Conservation (phyloP, 1,139 yeast species). For the Lodderomyces beijingensis region DNA sequence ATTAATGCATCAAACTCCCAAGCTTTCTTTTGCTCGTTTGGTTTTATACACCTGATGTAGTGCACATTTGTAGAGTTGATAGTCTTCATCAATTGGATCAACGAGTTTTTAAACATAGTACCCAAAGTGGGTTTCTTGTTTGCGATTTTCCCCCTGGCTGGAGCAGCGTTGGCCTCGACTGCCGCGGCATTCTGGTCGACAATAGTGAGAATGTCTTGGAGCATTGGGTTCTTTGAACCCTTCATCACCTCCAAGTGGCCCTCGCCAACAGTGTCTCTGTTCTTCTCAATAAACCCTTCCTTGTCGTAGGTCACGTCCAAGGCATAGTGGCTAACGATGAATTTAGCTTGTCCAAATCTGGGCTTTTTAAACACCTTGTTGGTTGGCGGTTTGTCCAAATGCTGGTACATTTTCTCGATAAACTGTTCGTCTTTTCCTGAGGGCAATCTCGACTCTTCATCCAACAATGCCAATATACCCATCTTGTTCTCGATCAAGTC, state of each 20-base stretch:
- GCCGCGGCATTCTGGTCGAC: constrained; percentile 61
- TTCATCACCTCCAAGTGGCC: constrained; percentile 86
- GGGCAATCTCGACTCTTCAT: constrained; percentile 93
- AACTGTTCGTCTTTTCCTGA: constrained; percentile 92
- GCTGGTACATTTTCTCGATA: constrained; percentile 85
- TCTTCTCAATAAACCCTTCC: constrained; percentile 94
- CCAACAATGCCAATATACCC: constrained; percentile 84
- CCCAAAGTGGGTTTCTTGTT: constrained; percentile 91
- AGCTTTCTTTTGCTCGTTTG: constrained; percentile 88
- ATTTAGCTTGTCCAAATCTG: constrained; percentile 87
- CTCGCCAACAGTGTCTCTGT: constrained; percentile 95
- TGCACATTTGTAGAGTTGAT: constrained; percentile 94
- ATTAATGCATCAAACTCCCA: constrained; percentile 95
- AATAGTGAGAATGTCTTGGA: constrained; percentile 58
- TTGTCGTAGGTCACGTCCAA: constrained; percentile 89
- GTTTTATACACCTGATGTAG: constrained; percentile 95
- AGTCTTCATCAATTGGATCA: constrained; percentile 89
- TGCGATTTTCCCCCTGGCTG: constrained; percentile 38
- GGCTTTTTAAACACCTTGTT: constrained; percentile 86
- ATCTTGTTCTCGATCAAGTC: constrained; percentile 84
- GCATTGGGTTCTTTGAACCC: constrained; percentile 59
- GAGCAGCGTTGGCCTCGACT: constrained; percentile 44
- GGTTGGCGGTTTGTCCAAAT: constrained; percentile 76
- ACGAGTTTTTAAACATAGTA: constrained; percentile 85
- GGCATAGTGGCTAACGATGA: constrained; percentile 90